Percentiles rank a stretch among this genome's conserved stretches.
These are phyloP conservation scores for Suillus alpinus DNA, from an alignment of 768 basidiomycete genomes.

Conservation along the genomic window DNA sequence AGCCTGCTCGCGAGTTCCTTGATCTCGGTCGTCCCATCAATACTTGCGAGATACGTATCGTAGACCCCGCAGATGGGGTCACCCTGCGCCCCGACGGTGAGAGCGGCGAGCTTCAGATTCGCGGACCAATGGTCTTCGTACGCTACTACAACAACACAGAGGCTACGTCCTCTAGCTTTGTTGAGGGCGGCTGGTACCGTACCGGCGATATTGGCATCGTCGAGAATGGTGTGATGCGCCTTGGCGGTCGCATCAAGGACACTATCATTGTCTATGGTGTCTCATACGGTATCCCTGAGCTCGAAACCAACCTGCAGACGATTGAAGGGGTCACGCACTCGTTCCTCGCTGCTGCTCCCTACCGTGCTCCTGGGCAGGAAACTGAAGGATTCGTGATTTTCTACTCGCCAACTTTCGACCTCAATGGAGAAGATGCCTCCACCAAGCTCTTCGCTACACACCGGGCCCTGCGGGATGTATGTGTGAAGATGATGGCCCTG, in stretches of 20 bases:
- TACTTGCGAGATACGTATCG: slow-evolving; percentile 35
- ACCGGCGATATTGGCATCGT: slow-evolving; percentile 53
- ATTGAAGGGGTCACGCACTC: slow-evolving; percentile 33
- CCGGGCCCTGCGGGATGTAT: slow-evolving; percentile 28
- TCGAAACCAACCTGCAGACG: slow-evolving; percentile 36
- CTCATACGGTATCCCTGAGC: slow-evolving; percentile 33
- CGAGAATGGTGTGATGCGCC: slow-evolving; percentile 29
- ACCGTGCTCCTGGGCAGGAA: slow-evolving; percentile 33
- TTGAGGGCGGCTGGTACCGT: slow-evolving; percentile 51
- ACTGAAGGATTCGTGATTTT: slow-evolving; percentile 41
- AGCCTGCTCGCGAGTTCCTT: slow-evolving; percentile 32
- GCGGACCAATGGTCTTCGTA: slow-evolving; percentile 36
- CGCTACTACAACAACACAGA: slow-evolving; percentile 48
- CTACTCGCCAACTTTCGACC: slow-evolving; percentile 28
- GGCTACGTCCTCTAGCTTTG: slow-evolving; percentile 47
- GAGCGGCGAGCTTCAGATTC: slow-evolving; percentile 39
- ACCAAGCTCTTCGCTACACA: slow-evolving; percentile 23
- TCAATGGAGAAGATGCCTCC: slow-evolving; percentile 22
- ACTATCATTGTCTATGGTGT: slow-evolving; percentile 39
- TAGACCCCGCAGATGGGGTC: slow-evolving; percentile 26
- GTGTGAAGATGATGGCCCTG: slow-evolving; percentile 29
- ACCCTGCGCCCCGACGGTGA: slow-evolving; percentile 26
- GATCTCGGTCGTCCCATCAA: slow-evolving; percentile 30
- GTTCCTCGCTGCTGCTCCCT: slow-evolving; percentile 32
- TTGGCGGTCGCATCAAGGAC: slow-evolving; percentile 39